Percentiles rank a stretch among this genome's conserved stretches.
Conservation (phyloP, 108 stramenopile genomes). For the Heterococcus sp. region DNA sequence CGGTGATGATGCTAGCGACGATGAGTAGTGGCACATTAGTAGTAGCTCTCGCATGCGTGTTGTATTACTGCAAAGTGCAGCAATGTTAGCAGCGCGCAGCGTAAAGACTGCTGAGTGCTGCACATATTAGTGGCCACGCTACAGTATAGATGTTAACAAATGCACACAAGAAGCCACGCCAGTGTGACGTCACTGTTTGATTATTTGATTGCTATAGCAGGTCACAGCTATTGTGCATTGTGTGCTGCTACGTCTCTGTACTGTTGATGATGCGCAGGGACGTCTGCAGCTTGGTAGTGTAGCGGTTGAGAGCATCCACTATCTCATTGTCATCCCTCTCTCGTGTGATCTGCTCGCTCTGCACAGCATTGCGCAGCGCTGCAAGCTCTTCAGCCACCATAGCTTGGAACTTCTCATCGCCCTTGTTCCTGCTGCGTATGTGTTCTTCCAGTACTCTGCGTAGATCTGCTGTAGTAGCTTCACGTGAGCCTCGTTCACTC, state of each 20-base stretch:
- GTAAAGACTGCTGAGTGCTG: too few species aligned
- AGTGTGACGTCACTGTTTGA: too few species aligned
- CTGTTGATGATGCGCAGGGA: slow-evolving; percentile 70
- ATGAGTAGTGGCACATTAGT: too few species aligned
- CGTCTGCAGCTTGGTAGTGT: slow-evolving; percentile 79
- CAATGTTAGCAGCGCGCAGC: too few species aligned
- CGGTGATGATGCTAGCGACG: too few species aligned
- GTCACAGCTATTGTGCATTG: too few species aligned
- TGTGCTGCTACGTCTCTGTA: slow-evolving; percentile 30
- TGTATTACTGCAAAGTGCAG: too few species aligned
- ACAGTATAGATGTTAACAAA: too few species aligned
- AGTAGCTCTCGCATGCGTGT: too few species aligned
- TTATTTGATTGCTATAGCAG: too few species aligned
- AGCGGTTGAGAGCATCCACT: slow-evolving; percentile 78
- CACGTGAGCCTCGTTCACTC: slow-evolving; percentile 39
- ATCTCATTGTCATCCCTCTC: slow-evolving; percentile 79
- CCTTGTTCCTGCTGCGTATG: slow-evolving; percentile 39
- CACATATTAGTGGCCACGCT: too few species aligned
- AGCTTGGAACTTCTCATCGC: slow-evolving; percentile 61
- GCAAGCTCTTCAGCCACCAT: slow-evolving; percentile 70
- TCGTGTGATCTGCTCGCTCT: slow-evolving; percentile 69
- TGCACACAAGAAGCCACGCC: too few species aligned
- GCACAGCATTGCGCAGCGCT: slow-evolving; percentile 64
- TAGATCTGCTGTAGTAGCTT: slow-evolving; percentile 21
- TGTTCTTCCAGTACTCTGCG: slow-evolving; percentile 49